These are phyloP conservation scores for Aspergillus udagawae DNA, from an alignment of 2,329 filamentous ascomycete genomes.

Conservation along the genomic window DNA sequence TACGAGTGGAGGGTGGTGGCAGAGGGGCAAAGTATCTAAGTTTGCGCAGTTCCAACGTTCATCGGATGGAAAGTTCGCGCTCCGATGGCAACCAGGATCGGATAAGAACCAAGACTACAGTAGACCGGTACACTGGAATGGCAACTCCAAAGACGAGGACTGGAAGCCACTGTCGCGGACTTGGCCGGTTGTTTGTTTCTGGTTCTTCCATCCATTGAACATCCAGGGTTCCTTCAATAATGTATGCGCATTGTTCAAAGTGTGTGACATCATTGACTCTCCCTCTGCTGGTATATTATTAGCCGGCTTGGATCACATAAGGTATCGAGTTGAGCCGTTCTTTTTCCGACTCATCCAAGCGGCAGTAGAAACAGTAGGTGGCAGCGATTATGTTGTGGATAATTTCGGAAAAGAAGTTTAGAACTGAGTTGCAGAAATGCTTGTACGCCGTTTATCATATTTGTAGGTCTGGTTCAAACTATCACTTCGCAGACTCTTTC, in stretches of 20 bases:
- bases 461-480: no score
- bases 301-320: no score
- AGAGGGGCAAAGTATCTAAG: background rate
- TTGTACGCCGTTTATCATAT: no score
- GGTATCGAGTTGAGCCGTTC: no score
- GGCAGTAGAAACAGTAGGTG: no score
- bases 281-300: no score
- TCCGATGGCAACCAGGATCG: background rate
- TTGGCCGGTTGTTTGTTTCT: background rate
- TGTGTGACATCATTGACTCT: slow-evolving; percentile 9
- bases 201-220: background rate
- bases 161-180: background rate
- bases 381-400: no score
- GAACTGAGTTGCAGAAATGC: no score
- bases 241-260: background rate
- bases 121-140: background rate
- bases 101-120: background rate
- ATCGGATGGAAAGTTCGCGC: slow-evolving; percentile 1
- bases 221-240: slow-evolving; percentile 6
- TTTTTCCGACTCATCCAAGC: no score
- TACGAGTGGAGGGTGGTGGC: background rate
- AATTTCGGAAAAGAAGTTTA: no score
- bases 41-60: background rate
- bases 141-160: background rate
- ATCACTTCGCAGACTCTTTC: background rate